Evolutionary conservation across 2,329 filamentous ascomycete species (phyloP), one percentile per base, ranked within the genome.

Genomic region (Alternaria sp.): DNA sequence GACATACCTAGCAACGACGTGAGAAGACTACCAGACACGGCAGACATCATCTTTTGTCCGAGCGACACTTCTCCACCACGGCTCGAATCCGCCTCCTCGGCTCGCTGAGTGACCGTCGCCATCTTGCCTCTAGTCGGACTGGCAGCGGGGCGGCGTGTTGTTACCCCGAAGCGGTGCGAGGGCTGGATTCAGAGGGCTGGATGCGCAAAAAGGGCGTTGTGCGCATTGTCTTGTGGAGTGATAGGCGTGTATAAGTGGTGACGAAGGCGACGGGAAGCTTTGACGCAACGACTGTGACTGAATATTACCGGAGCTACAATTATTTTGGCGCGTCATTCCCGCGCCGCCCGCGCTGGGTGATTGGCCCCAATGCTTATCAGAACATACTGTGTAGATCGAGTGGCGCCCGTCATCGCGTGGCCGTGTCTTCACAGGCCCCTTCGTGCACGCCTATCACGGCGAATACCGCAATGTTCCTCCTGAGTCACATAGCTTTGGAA

Each of bases 21-120:
- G 63, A 98, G 78, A 56, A 99, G 80, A 78, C 93, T 98, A 59
- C 95, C 95, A 54, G 90, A 90, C 66, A 94, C 91, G 49, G 95
- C 95, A 56, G 94, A 97, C 54, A 96, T 78, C 95, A 99, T 99
- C 82, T 94, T 95, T 81, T 98, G 94, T 11, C 85, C 79, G 23
- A 93, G 85, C 5, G 93, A 93, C 65, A 96, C 92, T 61, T 94
- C 88, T 26, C 84, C 78, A 26, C 83, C 79, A 23, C 60, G 48
- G 34, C 58, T 60, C 48, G 80, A 77, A 52, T 78, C 77, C 50
- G 75, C 80, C 37, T 82, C 79, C 54, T 79, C 78, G 56, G 77
- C 76, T 62, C 64, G 56, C 54, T 67, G 67, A 10, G 70, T 69
- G 58, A 66, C 68, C 51, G 69, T 62, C 26, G 74, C 68, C 74